A percentile compares a stretch with the other conserved stretches of the same genome.
Conservation (phyloP, 345 rosid genomes). For the Pistacia integerrima region DNA sequence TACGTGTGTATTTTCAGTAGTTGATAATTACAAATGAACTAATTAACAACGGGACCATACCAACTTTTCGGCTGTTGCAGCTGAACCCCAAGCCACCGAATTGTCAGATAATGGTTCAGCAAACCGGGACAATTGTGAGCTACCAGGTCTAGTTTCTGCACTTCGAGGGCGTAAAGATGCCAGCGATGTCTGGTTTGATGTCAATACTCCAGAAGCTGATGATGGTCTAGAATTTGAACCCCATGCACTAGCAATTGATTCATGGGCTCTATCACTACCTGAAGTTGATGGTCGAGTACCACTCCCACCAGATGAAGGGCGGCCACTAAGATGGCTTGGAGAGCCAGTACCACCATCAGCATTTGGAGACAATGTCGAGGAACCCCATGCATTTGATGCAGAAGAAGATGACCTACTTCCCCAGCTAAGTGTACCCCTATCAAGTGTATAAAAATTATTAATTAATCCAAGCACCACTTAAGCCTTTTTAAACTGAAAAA, state of each 20-base stretch:
- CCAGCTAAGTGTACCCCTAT: constrained; percentile 94
- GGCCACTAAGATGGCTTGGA: constrained; percentile 76
- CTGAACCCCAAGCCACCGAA: constrained; percentile 60
- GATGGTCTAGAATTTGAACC: constrained; percentile 89
- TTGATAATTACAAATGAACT: not conserved
- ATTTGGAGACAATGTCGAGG: constrained; percentile 68
- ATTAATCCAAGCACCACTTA: constrained; percentile 4
- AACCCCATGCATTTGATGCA: constrained; percentile 86
- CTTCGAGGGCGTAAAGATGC: constrained; percentile 84
- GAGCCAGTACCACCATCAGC: constrained; percentile 77
- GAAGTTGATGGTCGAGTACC: constrained; percentile 95
- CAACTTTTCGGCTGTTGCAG: constrained; percentile 59
- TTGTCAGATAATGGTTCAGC: constrained; percentile 77
- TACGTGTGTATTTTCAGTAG: not conserved
- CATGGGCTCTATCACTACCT: constrained; percentile 78
- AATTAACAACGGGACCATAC: constrained; percentile 40
- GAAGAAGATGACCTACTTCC: constrained; percentile 79
- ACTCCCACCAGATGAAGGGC: constrained; percentile 95
- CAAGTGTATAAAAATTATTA: constrained; percentile 15
- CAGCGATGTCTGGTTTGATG: constrained; percentile 71
- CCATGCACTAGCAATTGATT: constrained; percentile 61
- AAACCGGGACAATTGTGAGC: constrained; percentile 97
- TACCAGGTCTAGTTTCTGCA: constrained; percentile 99
- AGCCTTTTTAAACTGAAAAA: not conserved
- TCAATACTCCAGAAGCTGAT: constrained; percentile 84